Conservation (phyloP, 2,329 filamentous ascomycete genomes). For the Sphaceloma murrayae region DNA sequence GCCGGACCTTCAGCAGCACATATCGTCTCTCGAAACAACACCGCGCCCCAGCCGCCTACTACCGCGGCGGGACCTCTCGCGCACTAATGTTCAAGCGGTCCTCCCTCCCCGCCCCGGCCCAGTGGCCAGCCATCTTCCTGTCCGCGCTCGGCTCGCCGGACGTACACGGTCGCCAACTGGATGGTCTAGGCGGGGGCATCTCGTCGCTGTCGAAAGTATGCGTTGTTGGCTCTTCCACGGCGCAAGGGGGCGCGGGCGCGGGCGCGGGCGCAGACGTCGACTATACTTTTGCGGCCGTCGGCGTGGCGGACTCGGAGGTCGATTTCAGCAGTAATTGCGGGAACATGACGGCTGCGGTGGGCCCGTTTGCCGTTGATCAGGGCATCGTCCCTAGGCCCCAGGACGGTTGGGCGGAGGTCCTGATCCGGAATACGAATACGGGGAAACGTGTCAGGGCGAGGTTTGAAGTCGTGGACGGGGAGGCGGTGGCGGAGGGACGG, state of each 20-base stretch:
- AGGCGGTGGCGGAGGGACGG: slow-evolving; percentile 40
- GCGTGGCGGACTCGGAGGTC: slow-evolving; percentile 50
- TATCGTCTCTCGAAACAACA: no score
- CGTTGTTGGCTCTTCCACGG: slow-evolving; percentile 47
- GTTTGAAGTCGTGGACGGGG: slow-evolving; percentile 46
- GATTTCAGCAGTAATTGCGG: slow-evolving; percentile 65
- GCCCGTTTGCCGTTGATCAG: slow-evolving; percentile 53
- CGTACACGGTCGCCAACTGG: slow-evolving; percentile 53
- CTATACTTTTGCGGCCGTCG: slow-evolving; percentile 63
- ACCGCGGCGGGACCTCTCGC: slow-evolving; percentile 18
- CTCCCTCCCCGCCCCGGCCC: slow-evolving; percentile 8
- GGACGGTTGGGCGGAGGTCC: slow-evolving; percentile 35
- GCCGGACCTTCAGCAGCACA: no score
- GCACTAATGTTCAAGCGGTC: slow-evolving; percentile 14
- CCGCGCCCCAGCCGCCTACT: slow-evolving; percentile 17
- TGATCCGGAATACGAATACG: slow-evolving; percentile 64
- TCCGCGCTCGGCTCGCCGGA: slow-evolving; percentile 57
- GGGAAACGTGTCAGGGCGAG: slow-evolving; percentile 51
- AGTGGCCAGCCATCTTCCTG: slow-evolving; percentile 40
- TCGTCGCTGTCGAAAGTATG: slow-evolving; percentile 64
- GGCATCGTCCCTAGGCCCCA: slow-evolving; percentile 36
- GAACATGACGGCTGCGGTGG: slow-evolving; percentile 61
- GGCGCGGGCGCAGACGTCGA: slow-evolving; percentile 50
- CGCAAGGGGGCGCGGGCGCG: no score
- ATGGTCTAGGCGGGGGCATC: slow-evolving; percentile 61